phyloP scores from a whole-genome alignment of 2,329 filamentous ascomycete species.

The Xylaria arbuscula region DNA sequence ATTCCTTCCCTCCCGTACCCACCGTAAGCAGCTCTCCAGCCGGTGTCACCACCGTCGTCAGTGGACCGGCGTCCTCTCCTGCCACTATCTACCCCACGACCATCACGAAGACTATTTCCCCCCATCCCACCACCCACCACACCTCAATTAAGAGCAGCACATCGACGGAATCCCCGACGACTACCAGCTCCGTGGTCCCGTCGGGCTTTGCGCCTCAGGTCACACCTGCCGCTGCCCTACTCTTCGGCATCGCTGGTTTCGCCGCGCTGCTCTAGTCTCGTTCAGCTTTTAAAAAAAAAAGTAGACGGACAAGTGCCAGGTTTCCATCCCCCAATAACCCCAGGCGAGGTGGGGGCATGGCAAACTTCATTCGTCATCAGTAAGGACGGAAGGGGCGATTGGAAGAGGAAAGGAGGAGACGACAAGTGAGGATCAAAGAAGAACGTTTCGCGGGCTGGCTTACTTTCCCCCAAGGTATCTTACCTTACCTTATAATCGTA shows the following conservation, averaged over 20 bases:
- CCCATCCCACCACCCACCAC: neutral
- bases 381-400: neutral
- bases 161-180: neutral
- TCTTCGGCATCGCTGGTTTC: conserved; percentile 47
- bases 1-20: conserved; percentile 14
- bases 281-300: conserved; percentile 26
- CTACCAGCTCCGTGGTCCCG: conserved; percentile 23
- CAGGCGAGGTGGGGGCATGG: neutral
- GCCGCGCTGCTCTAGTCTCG: conserved; percentile 43
- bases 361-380: neutral
- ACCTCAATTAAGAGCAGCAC: conserved; percentile 7
- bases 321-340: neutral
- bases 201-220: conserved; percentile 38
- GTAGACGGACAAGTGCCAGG: neutral
- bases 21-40: conserved; percentile 8
- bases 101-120: conserved; percentile 10
- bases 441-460: neutral
- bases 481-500: conserved; percentile 14
- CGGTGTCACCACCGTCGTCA: conserved; percentile 49
- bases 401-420: neutral
- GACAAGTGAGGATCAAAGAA: neutral
- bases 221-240: conserved; percentile 41
- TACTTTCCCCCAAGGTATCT: neutral
- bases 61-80: conserved; percentile 30
- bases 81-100: conserved; percentile 10